Conservation (phyloP, 1,284 basidiomycete species). For the Marasmius oreades region DNA sequence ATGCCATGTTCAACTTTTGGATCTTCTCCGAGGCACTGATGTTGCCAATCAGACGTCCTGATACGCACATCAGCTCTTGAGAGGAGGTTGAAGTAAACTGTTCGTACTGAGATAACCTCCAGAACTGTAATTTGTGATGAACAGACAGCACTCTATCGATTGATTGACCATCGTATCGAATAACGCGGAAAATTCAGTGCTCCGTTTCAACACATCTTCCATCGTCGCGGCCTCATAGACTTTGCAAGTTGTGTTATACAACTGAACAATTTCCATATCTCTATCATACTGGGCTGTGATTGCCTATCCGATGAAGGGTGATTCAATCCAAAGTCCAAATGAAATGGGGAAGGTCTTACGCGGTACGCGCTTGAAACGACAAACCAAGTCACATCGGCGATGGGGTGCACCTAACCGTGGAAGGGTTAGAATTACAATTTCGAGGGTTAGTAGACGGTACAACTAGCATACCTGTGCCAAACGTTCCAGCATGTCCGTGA, state of each 20-base stretch:
- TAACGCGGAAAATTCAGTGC: background rate
- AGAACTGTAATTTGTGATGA: background rate
- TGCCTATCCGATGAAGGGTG: background rate
- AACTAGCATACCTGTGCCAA: too few species aligned
- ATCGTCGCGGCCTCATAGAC: background rate
- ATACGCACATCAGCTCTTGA: too few species aligned
- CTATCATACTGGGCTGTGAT: background rate
- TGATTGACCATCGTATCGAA: slow-evolving; percentile 1
- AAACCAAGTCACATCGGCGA: too few species aligned
- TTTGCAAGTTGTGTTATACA: background rate
- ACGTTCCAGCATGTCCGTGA: too few species aligned
- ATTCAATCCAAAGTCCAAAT: background rate
- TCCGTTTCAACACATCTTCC: background rate
- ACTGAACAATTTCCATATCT: background rate
- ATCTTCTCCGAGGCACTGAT: background rate
- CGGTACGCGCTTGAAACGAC: too few species aligned
- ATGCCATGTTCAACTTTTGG: background rate
- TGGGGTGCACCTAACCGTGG: too few species aligned
- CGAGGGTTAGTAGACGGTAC: too few species aligned
- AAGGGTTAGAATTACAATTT: too few species aligned
- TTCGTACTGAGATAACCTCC: background rate
- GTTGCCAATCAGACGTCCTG: background rate
- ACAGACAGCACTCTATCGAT: background rate
- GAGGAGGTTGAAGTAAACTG: background rate
- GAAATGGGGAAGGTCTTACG: too few species aligned